Evolutionary conservation across 768 basidiomycete genomes (phyloP), one percentile per base, ranked within the genome.

Genomic region (Podaxis sp.): DNA sequence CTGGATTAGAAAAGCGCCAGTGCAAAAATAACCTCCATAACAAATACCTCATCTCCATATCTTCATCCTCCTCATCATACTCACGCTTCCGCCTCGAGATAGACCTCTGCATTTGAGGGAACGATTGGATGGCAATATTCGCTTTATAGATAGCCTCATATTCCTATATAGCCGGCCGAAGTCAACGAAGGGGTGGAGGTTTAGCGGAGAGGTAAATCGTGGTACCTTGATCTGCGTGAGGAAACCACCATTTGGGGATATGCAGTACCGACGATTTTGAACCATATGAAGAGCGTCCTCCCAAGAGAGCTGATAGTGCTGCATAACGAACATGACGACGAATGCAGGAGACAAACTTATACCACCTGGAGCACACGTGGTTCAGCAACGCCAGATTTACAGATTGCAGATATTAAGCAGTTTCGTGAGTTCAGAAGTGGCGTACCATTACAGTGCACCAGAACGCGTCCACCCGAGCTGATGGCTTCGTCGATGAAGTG

Each of bases 241-340:
- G 75, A 97, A 97, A 2, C 93, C 95, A 13, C 89, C 87, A 68
- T 96, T 95, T 11, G 94, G 95, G 0, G 92, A 93, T 65, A 96
- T 95, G 74, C 95, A 97, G 69, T 96, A 97, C 51, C 95, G 84
- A 52, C 94, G 82, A 66, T 95, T 95, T 73, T 95, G 93, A 3
- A 95, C 93, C 70, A 91, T 76, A 69, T 93, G 92, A 53, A 95
- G 79, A 0, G 93, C 93, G 60, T 95, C 92, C 77, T 95, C 93
- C 89, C 90, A 95, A 42, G 87, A 87, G 30, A 94, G 76, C 30
- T 86, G 84, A 72, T 87, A 87, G 68, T 89, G 84, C 63, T 92
- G 89, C 93, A 95, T 95, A 40, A 92, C 92, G 71, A 92, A 95
- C 91, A 95, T 95, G 58, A 95, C 90, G 24, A 94, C 93, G 63